Conservation (phyloP, 2,329 filamentous ascomycete genomes). For the Monilinia polystroma region DNA sequence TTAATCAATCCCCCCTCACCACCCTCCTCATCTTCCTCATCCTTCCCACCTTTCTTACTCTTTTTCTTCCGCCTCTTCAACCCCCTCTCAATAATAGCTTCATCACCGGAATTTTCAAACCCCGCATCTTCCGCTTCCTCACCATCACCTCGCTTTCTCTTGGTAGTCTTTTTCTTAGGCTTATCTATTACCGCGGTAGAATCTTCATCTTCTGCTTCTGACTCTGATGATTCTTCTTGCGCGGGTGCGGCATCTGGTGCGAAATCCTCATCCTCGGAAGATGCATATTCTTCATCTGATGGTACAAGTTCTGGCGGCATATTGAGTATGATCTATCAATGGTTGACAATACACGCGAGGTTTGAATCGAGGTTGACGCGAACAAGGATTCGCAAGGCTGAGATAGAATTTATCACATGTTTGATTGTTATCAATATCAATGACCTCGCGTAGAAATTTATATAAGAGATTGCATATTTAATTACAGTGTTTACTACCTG, state of each 20-base stretch:
- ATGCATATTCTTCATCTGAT: slow-evolving; percentile 57
- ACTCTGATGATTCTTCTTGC: slow-evolving; percentile 52
- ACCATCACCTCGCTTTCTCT: slow-evolving; percentile 41
- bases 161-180: slow-evolving; percentile 31
- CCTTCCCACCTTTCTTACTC: slow-evolving; percentile 44
- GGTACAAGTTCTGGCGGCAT: slow-evolving; percentile 39
- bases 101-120: slow-evolving; percentile 70
- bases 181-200: slow-evolving; percentile 13
- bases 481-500: not conserved
- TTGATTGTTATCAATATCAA: not conserved
- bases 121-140: slow-evolving; percentile 48
- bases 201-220: slow-evolving; percentile 44
- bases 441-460: not conserved
- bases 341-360: not conserved
- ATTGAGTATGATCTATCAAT: not conserved
- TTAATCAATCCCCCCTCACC: slow-evolving; percentile 67
- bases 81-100: slow-evolving; percentile 63
- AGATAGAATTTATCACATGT: slow-evolving; percentile 11
- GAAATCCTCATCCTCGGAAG: slow-evolving; percentile 73
- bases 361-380: slow-evolving; percentile 7
- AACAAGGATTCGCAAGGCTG: slow-evolving; percentile 12
- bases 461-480: not conserved
- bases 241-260: slow-evolving; percentile 54
- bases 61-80: slow-evolving; percentile 53
- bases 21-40: slow-evolving; percentile 61